phyloP scores from a whole-genome alignment of 306 rosid genomes.

The Cicer cuneatum region DNA sequence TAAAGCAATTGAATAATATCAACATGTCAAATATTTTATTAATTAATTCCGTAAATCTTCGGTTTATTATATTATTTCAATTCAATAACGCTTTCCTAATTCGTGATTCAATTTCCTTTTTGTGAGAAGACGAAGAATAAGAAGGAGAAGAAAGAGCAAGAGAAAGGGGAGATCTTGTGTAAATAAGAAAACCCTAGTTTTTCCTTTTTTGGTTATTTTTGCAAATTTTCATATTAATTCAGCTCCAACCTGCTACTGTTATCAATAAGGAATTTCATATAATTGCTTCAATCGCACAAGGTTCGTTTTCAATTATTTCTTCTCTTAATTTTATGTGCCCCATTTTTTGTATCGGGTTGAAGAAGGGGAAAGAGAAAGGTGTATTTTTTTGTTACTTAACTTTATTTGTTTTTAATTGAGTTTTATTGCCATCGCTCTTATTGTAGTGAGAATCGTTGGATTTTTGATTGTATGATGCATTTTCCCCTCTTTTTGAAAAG shows the following conservation, averaged over 20 bases:
- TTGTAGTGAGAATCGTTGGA: slow-evolving; percentile 24
- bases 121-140: slow-evolving; percentile 34
- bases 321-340: slow-evolving; percentile 35
- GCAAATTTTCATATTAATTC: slow-evolving; percentile 38
- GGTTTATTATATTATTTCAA: slow-evolving; percentile 40
- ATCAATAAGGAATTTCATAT: slow-evolving; percentile 41
- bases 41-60: slow-evolving; percentile 44
- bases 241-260: slow-evolving; percentile 44
- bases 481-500: slow-evolving; percentile 1
- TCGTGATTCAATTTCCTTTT: slow-evolving; percentile 39
- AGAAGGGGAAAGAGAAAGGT: not conserved
- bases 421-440: slow-evolving; percentile 44
- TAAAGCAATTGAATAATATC: slow-evolving; percentile 26
- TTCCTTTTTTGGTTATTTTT: slow-evolving; percentile 41
- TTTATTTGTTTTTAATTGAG: slow-evolving; percentile 10
- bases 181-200: slow-evolving; percentile 56
- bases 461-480: slow-evolving; percentile 37
- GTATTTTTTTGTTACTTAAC: not conserved
- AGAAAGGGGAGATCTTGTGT: slow-evolving; percentile 54
- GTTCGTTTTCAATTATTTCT: slow-evolving; percentile 42
- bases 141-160: slow-evolving; percentile 22
- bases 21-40: slow-evolving; percentile 35
- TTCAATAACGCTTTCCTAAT: slow-evolving; percentile 38
- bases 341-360: slow-evolving; percentile 20
- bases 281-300: slow-evolving; percentile 51